Percentiles rank a stretch among this genome's conserved stretches.
phyloP scores from a whole-genome alignment of 2,329 filamentous ascomycete genomes.

The Beauveria asiatica region DNA sequence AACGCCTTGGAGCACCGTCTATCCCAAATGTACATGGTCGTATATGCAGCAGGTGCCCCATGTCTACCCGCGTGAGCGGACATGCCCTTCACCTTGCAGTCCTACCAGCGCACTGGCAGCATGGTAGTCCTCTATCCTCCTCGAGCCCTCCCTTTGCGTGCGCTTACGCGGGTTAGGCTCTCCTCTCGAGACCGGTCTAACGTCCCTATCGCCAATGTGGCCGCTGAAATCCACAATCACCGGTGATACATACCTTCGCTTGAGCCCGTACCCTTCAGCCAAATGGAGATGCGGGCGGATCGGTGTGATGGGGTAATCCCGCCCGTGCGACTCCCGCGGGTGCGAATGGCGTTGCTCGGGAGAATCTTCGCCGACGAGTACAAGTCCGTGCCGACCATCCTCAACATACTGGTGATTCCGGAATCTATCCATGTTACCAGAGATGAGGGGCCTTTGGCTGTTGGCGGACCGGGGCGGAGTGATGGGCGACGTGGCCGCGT shows the following conservation, averaged over 20 bases:
- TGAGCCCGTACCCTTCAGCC: background rate
- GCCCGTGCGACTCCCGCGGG: background rate
- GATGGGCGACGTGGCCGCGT: conserved; percentile 14
- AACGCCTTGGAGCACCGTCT: conserved; percentile 1
- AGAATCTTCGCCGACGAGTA: background rate
- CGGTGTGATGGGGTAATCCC: background rate
- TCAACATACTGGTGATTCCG: conserved; percentile 4
- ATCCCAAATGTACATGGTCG: background rate
- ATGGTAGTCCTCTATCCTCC: conserved; percentile 9
- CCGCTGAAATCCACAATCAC: background rate
- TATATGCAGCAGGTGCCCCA: background rate
- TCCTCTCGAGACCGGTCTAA: background rate
- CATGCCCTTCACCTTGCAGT: conserved; percentile 8
- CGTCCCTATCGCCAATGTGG: background rate
- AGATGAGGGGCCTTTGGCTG: conserved; percentile 1
- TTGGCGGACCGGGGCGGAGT: background rate
- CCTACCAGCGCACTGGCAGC: conserved; percentile 13
- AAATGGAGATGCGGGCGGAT: background rate
- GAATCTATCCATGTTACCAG: conserved; percentile 9
- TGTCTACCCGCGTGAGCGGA: background rate
- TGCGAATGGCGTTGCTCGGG: background rate
- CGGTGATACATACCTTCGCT: conserved; percentile 4
- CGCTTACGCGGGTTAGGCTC: background rate
- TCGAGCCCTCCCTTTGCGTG: background rate
- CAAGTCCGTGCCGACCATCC: background rate